Conservation (phyloP, 2,329 filamentous ascomycete genomes). For the Aspergillus aculeatinus region DNA sequence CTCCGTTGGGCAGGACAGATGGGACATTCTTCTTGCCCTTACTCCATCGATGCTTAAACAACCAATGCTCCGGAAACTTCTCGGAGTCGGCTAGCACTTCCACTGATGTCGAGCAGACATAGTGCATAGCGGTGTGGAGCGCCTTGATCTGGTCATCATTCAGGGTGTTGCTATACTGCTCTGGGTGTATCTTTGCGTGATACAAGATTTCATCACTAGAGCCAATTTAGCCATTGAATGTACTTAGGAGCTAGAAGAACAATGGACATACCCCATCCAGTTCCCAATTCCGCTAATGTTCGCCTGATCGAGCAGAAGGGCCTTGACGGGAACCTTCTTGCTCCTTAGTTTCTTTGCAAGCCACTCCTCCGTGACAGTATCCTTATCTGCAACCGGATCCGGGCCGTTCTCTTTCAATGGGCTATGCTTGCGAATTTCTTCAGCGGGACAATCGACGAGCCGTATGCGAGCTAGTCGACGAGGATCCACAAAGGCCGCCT, state of each 20-base stretch:
- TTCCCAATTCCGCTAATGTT: conserved; percentile 93
- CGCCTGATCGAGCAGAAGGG: conserved; percentile 80
- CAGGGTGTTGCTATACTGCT: conserved; percentile 87
- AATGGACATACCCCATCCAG: conserved; percentile 71
- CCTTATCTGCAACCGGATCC: conserved; percentile 81
- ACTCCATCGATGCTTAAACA: conserved; percentile 85
- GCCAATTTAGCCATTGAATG: conserved; percentile 7
- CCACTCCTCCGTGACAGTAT: conserved; percentile 74
- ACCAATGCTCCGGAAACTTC: conserved; percentile 81
- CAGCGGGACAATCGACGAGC: conserved; percentile 75
- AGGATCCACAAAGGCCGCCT: conserved; percentile 78
- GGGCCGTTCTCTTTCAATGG: conserved; percentile 91
- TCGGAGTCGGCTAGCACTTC: conserved; percentile 77
- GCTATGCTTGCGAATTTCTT: conserved; percentile 70
- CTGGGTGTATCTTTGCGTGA: conserved; percentile 83
- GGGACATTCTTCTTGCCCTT: conserved; percentile 75
- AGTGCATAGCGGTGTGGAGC: conserved; percentile 70
- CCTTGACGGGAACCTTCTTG: conserved; percentile 85
- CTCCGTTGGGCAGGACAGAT: conserved; percentile 73
- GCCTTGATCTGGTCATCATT: conserved; percentile 66
- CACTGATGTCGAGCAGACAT: conserved; percentile 77
- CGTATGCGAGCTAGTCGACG: conserved; percentile 76
- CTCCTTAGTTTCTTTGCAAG: conserved; percentile 67
- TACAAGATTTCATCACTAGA: conserved; percentile 81
- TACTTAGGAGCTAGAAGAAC: not conserved